Evolutionary conservation across 2,329 filamentous ascomycete genomes (phyloP), one percentile per base, ranked within the genome.

Genomic region (Xylariaceae sp.): DNA sequence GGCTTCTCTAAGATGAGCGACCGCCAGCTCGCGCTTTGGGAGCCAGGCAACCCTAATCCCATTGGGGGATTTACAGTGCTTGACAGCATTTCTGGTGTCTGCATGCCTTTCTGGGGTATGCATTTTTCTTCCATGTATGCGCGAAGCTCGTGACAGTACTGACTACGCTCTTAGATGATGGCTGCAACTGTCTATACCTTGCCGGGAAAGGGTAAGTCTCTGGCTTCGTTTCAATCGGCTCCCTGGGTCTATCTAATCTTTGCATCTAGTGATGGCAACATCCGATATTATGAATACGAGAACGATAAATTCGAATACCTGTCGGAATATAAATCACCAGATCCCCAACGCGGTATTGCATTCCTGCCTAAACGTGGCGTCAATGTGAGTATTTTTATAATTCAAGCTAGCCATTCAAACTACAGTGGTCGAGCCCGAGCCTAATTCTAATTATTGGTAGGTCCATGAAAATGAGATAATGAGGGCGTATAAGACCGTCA

Each of bases 1-100:
- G 94, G 94, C 61, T 99, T 99, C 80, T 96, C 91, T 49, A 88
- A 86, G 70, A 97, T 97, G 94, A 97, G 94, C 71, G 94, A 99
- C 75, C 86, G 94, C 51, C 94, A 99, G 72, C 80, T 99, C 64
- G 94, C 89, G 51, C 80, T 99, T 39, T 99, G 94, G 94, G 94
- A 99, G 76, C 85, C 91, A 47, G 88, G 91, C 64, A 86, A 84
- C 61, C 83, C 85, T 37, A 87, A 95, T 66, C 94, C 94, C 47
- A 87, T 97, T 65, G 91, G 89, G 49, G 91, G 91, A 12, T 96
- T 96, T 75, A 86, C 83, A 65, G 88, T 88, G 64, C 81, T 99
- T 47, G 94, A 99, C 74, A 95, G 90, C 46, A 96, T 96, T 67
- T 96, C 92, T 45, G 94, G 94, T 70, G 91, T 99, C 57, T 95